Base-by-base conservation (phyloP, 306 rosid genomes). In the Ceratonia siliqua region DNA sequence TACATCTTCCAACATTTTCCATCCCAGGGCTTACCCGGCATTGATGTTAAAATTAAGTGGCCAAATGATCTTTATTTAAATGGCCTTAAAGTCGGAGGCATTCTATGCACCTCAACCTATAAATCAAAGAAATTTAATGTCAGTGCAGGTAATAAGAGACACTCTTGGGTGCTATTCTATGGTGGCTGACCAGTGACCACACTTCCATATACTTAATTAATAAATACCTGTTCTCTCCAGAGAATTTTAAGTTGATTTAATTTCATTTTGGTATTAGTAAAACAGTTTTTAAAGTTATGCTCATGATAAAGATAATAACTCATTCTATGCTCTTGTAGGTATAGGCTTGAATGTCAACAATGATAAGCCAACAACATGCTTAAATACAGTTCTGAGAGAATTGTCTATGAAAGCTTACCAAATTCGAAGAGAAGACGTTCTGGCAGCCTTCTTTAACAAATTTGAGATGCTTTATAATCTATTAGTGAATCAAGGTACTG, bases 41-140 rank as follows among this genome's bases (percentile, higher is more conserved):
- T 92, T 74, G 99, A 88, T 83, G 86, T 89, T 77, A 92, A 76
- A 79, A 94, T 94, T 82, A 92, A 94, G 90, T 94, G 99, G 99
- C 99, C 97, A 28, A 94, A 94, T 83, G 99, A 94, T 83, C 92
- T 94, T 57, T 94, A 91, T 79, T 68, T 92, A 54, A 88, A 90
- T 73, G 92, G 91, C 75, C 87, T 85, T 69, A 94, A 94, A 82
- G 83, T 94, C 70, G 99, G 97, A 82, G 99, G 97, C 86, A 79
- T 94, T 87, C 84, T 94, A 33, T 90, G 97, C 86, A 88, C 93
- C 22, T 94, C 99, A 68, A 87, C 90, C 2, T 92, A 87, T 76
- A 85, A n/a, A 75, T 88, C 86, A 3, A 84, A 82, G 82, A 90
- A 92, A 89, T 94, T 94, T 81, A 83, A 92, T 64, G 78, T 94